Base-by-base conservation (phyloP, 2,329 filamentous ascomycete species). In the Penicillium hesseltinei region DNA sequence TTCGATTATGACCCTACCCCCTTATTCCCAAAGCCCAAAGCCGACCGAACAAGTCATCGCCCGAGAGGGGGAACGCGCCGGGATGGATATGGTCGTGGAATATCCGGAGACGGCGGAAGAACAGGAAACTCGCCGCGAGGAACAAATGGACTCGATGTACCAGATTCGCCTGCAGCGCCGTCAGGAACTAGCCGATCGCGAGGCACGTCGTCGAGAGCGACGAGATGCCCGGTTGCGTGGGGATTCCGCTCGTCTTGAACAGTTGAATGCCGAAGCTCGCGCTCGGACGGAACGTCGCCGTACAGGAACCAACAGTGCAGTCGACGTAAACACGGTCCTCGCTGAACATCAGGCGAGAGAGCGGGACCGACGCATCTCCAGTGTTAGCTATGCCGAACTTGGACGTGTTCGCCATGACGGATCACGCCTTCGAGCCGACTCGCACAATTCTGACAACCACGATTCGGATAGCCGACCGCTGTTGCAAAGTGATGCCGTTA, bases 131-230 rank as follows among this genome's bases (percentile, higher is more conserved):
- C 78, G 91, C 52, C 84, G 94, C 13, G 92, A 97, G 62, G 85
- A 91, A 29, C 91, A 97, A 73, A 97, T 97, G 94, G 90, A 94
- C 61, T 85, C 90, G 0, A 76, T 97, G 40, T 97, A 96, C 73
- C 91, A 96, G 73, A 93, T 97, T 58, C 88, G 94, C 13, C 71
- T 90, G 13, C 86, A 90, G 19, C 84, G 94, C 53, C 85, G 92
- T 51, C 81, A 84, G 55, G 89, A 95, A 71, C 81, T 88, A 39
- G 84, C 85, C 5, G 91, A 94, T 61, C 86, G 91, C 5, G 90
- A 95, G 64, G 87, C 89, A 62, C 81, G 90, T n/a, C 82, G 90
- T 51, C 81, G 84, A 46, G 80, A 86, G 56, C 82, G 90, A 29
- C 80, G 85, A 31, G 89, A 92, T 62, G 92, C 92, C 11, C 84